Evolutionary conservation across 768 basidiomycete genomes (phyloP).

Genomic region (Fomitopsis pulvina): DNA sequence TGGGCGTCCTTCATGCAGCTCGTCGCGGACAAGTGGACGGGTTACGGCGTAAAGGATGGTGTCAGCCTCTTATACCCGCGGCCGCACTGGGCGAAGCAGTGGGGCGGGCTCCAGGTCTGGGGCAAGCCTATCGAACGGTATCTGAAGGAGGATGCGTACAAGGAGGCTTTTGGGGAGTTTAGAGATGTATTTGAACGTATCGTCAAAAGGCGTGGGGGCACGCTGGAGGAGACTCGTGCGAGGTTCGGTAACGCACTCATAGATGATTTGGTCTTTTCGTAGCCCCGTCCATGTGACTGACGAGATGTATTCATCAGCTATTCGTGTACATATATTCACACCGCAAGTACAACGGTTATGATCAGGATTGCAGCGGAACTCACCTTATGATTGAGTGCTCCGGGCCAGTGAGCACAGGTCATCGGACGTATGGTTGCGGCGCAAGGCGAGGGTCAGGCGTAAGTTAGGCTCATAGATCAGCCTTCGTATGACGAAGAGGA

Average conservation of each 20-base stretch:
- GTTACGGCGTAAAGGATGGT: slow-evolving; percentile 13
- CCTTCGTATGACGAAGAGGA: no score
- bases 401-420: no score
- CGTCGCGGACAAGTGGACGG: slow-evolving; percentile 20
- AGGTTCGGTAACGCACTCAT: slow-evolving; percentile 19
- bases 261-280: slow-evolving; percentile 15
- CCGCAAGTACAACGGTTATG: no score
- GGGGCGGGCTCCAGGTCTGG: slow-evolving; percentile 16
- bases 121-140: slow-evolving; percentile 18
- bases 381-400: no score
- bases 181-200: slow-evolving; percentile 13
- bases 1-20: slow-evolving; percentile 19
- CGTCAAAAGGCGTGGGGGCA: slow-evolving; percentile 10
- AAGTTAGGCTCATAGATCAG: no score
- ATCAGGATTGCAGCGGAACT: no score
- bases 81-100: slow-evolving; percentile 26
- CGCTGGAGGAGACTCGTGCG: slow-evolving; percentile 13
- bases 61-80: slow-evolving; percentile 16
- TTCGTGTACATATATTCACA: neutral
- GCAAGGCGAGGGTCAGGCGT: no score
- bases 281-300: neutral
- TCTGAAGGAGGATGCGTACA: slow-evolving; percentile 21
- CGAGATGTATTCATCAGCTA: neutral
- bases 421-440: no score
- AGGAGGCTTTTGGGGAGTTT: slow-evolving; percentile 19